Percentiles rank a stretch among this genome's conserved stretches.
Evolutionary conservation across 2,329 filamentous ascomycete genomes (phyloP).

Genomic region (Keithomyces neogunnii): DNA sequence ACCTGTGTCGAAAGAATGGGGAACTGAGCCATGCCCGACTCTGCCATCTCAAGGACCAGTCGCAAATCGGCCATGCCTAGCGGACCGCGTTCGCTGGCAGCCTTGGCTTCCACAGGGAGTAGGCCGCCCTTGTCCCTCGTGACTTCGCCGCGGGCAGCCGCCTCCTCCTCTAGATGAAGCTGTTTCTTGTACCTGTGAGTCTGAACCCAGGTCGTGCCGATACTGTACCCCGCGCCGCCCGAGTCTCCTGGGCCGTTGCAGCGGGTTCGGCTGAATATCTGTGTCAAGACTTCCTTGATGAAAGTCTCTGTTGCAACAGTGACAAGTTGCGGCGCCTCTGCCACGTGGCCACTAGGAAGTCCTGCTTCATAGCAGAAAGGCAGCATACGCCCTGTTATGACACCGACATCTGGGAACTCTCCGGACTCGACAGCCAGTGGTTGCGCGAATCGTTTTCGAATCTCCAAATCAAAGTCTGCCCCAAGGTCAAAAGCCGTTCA

Average conservation of each 20-base stretch:
- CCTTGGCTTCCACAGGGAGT: conserved; percentile 72
- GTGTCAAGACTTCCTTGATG: conserved; percentile 56
- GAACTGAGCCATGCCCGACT: conserved; percentile 69
- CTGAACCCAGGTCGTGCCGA: conserved; percentile 63
- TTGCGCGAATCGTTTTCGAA: conserved; percentile 55
- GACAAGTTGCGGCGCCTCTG: conserved; percentile 56
- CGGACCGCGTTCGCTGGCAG: conserved; percentile 61
- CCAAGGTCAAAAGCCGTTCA: conserved; percentile 11
- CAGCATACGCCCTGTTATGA: conserved; percentile 56
- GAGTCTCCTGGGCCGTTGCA: conserved; percentile 57
- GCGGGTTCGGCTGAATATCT: conserved; percentile 55
- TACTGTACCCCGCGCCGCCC: conserved; percentile 53
- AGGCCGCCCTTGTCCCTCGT: conserved; percentile 67
- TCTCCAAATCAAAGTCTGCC: conserved; percentile 57
- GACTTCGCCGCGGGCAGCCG: conserved; percentile 64
- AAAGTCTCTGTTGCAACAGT: conserved; percentile 58
- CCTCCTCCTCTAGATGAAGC: conserved; percentile 67
- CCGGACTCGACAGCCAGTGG: conserved; percentile 59
- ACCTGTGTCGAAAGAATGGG: conserved; percentile 66
- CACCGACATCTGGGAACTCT: conserved; percentile 58
- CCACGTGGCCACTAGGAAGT: conserved; percentile 47
- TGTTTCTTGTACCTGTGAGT: conserved; percentile 71
- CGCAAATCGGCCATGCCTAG: conserved; percentile 72
- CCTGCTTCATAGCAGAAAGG: conserved; percentile 61
- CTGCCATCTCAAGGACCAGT: conserved; percentile 66